Conservation (phyloP, 345 rosid genomes). For the Citrus cavaleriei region DNA sequence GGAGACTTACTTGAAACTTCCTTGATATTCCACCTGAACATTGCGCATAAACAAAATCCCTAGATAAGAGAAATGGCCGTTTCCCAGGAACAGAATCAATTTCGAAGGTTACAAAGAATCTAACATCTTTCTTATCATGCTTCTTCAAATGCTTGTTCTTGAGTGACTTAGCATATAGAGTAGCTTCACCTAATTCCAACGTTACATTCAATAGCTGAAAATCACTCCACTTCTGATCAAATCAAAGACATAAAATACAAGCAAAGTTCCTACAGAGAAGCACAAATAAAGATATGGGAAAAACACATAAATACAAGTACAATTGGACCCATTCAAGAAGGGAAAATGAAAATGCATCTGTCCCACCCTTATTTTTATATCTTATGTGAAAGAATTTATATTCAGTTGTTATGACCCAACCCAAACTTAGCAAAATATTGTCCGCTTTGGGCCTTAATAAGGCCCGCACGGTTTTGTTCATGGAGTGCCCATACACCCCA, state of each 20-base stretch:
- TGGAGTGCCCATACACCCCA: too few species aligned
- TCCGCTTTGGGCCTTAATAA: too few species aligned
- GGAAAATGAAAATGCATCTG: not conserved
- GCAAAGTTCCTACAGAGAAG: not conserved
- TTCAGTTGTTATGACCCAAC: not conserved
- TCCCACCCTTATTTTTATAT: not conserved
- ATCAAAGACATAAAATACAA: not conserved
- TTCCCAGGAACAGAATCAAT: slow-evolving; percentile 12
- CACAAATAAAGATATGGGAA: too few species aligned
- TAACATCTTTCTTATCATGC: slow-evolving; percentile 6
- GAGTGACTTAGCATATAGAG: slow-evolving; percentile 7
- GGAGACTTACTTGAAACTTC: slow-evolving; percentile 26
- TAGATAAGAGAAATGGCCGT: slow-evolving; percentile 36
- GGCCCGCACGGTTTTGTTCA: too few species aligned
- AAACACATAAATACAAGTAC: not conserved
- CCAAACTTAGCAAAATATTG: too few species aligned
- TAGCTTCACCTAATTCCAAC: slow-evolving; percentile 22
- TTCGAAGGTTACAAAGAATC: slow-evolving; percentile 24
- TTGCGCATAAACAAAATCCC: slow-evolving; percentile 36
- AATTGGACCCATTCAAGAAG: not conserved
- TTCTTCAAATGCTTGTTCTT: not conserved
- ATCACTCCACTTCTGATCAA: slow-evolving; percentile 35
- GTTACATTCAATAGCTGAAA: slow-evolving; percentile 18
- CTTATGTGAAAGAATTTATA: not conserved
- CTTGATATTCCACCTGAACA: slow-evolving; percentile 14